Percentiles rank a stretch among this genome's conserved stretches.
Conservation (phyloP, 495 filamentous ascomycete genomes). For the Umbilicaria muhlenbergii region DNA sequence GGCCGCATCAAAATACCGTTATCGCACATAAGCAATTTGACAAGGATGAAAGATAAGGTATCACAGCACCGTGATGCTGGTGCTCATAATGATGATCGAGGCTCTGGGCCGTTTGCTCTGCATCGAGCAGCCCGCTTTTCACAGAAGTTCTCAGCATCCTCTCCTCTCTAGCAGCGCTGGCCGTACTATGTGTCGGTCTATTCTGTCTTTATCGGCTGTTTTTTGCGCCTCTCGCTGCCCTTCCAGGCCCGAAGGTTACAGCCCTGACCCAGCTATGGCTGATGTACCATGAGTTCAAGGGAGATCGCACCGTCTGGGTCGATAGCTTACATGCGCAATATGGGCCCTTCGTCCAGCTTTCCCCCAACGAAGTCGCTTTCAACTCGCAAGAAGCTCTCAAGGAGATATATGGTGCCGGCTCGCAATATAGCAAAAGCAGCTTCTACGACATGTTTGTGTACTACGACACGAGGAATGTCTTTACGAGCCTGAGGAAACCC, state of each 20-base stretch:
- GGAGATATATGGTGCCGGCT: constrained; percentile 49
- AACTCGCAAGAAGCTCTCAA: constrained; percentile 39
- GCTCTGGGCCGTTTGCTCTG: too few species aligned
- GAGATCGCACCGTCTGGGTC: constrained; percentile 36
- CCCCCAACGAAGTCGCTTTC: constrained; percentile 47
- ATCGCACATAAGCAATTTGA: too few species aligned
- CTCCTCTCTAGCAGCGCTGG: too few species aligned
- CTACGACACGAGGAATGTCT: constrained; percentile 32
- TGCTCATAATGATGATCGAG: too few species aligned
- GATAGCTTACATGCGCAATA: constrained; percentile 39
- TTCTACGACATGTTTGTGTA: constrained; percentile 49
- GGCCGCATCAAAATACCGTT: too few species aligned
- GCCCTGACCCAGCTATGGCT: constrained; percentile 34
- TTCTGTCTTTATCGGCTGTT: neutral
- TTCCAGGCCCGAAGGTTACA: constrained; percentile 40
- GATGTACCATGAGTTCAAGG: constrained; percentile 41
- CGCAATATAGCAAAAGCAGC: constrained; percentile 53
- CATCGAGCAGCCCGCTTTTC: too few species aligned
- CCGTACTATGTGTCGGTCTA: too few species aligned
- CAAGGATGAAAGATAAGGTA: too few species aligned
- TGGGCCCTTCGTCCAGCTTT: constrained; percentile 39
- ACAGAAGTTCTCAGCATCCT: too few species aligned
- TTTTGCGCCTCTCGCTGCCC: constrained; percentile 21
- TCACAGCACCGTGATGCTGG: too few species aligned
- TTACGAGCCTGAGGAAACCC: constrained; percentile 6